Evolutionary conservation across 116 monocot genomes (phyloP).

Genomic region (Posidonia oceanica): DNA sequence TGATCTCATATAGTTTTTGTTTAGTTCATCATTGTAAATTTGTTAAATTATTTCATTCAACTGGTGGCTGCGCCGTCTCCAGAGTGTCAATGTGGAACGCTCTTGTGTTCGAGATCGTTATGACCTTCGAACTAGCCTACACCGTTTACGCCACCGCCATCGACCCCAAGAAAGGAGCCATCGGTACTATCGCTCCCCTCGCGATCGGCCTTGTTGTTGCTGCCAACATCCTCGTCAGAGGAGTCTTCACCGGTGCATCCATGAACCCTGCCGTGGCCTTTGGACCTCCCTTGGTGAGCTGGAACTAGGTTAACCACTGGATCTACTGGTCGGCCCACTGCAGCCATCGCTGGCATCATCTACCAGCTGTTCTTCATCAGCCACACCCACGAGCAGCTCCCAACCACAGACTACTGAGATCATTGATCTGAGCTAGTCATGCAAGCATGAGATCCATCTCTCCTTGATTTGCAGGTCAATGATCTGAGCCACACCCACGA

Average conservation of each 20-base stretch:
- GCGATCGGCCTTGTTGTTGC: conserved; percentile 53
- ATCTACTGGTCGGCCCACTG: conserved; percentile 54
- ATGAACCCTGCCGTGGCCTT: conserved; percentile 60
- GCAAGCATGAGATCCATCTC: too few relatives aligned
- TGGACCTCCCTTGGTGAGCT: conserved; percentile 49
- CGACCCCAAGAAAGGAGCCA: conserved; percentile 48
- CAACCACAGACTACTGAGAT: conserved; percentile 12
- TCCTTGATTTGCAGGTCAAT: too few relatives aligned
- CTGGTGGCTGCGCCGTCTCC: conserved; percentile 9
- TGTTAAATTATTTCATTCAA: conserved; percentile 1
- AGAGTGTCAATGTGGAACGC: conserved; percentile 12
- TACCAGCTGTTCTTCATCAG: conserved; percentile 37
- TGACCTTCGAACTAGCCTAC: conserved; percentile 53
- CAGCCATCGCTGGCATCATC: conserved; percentile 30
- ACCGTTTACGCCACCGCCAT: conserved; percentile 56
- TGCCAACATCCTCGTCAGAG: conserved; percentile 48
- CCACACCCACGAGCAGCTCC: conserved; percentile 31
- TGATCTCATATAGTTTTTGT: not conserved
- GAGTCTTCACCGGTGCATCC: conserved; percentile 40
- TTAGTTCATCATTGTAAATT: not conserved
- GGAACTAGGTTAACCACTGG: conserved; percentile 42
- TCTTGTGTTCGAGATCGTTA: conserved; percentile 35
- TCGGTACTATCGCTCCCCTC: conserved; percentile 48
- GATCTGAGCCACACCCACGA: too few relatives aligned
- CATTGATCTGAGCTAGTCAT: too few relatives aligned